Conservation (phyloP, 2,329 filamentous ascomycete genomes). For the Cadophora sp. region DNA sequence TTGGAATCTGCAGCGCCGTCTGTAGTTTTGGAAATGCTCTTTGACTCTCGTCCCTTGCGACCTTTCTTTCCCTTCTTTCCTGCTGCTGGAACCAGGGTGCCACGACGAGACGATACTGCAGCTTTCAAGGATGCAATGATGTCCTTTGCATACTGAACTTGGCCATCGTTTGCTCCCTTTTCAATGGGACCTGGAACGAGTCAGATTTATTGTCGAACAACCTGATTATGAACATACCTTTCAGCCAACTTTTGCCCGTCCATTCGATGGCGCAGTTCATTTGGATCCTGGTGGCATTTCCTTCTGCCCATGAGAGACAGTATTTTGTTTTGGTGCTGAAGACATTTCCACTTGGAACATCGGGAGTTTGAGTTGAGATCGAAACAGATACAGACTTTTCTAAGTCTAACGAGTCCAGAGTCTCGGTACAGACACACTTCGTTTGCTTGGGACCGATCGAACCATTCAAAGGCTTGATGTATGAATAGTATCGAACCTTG, state of each 20-base stretch:
- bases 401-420: slow-evolving; percentile 82
- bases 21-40: slow-evolving; percentile 50
- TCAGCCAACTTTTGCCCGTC: slow-evolving; percentile 98
- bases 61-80: slow-evolving; percentile 63
- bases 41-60: slow-evolving; percentile 52
- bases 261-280: slow-evolving; percentile 94
- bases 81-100: slow-evolving; percentile 53
- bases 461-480: slow-evolving; percentile 87
- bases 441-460: slow-evolving; percentile 92
- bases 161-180: slow-evolving; percentile 91
- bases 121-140: slow-evolving; percentile 76
- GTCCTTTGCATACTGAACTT: slow-evolving; percentile 81
- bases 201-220: slow-evolving; percentile 9
- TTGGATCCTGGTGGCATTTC: slow-evolving; percentile 83
- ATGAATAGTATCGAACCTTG: slow-evolving; percentile 77
- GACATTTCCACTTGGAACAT: slow-evolving; percentile 92
- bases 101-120: slow-evolving; percentile 71
- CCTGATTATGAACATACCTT: slow-evolving; percentile 64
- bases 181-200: slow-evolving; percentile 80
- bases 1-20: slow-evolving; percentile 44
- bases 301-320: slow-evolving; percentile 90
- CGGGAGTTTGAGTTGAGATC: slow-evolving; percentile 86
- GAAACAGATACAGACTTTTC: slow-evolving; percentile 87
- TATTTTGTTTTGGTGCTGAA: slow-evolving; percentile 95
- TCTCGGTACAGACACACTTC: slow-evolving; percentile 89